These are phyloP conservation scores for Podila epicladia DNA, from an alignment of 192 early-diverging fungal genomes.

Conservation along the genomic window DNA sequence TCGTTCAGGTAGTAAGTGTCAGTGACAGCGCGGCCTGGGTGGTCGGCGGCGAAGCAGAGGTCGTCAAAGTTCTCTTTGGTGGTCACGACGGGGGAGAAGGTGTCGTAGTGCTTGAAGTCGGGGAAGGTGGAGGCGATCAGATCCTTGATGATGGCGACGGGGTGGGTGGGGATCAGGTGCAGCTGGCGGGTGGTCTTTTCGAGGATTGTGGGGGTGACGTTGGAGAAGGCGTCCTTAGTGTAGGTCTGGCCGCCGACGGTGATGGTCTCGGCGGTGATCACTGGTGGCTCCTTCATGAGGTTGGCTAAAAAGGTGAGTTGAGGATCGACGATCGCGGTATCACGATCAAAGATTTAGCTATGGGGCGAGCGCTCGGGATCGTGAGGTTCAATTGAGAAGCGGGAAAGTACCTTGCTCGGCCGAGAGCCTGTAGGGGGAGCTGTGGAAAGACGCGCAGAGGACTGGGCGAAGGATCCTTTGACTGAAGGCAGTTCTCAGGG, in stretches of 20 bases:
- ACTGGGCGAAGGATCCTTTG: constrained; percentile 19
- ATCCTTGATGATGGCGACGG: constrained; percentile 86
- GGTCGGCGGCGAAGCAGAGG: constrained; percentile 82
- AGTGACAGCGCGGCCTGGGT: constrained; percentile 80
- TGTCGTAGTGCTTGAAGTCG: constrained; percentile 67
- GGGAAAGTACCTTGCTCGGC: constrained; percentile 19
- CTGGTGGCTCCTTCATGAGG: constrained; percentile 26
- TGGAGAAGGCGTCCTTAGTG: constrained; percentile 75
- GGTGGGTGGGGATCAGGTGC: constrained; percentile 82
- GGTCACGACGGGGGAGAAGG: constrained; percentile 85
- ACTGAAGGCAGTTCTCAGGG: not conserved
- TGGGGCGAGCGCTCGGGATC: no score
- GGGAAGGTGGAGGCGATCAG: constrained; percentile 82
- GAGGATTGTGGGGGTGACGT: constrained; percentile 79
- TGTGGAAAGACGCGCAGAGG: constrained; percentile 34
- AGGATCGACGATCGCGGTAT: no score
- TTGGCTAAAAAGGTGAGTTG: not conserved
- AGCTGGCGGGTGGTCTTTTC: constrained; percentile 79
- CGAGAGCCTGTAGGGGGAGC: constrained; percentile 8
- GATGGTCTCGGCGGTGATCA: constrained; percentile 30
- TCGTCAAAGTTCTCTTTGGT: constrained; percentile 93
- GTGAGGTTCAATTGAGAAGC: not conserved
- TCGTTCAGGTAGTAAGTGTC: constrained; percentile 96
- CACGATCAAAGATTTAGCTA: no score
- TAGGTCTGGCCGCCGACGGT: constrained; percentile 55